Evolutionary conservation across 345 rosid genomes (phyloP), one percentile per base, ranked within the genome.

Genomic region (Brassica rapa): DNA sequence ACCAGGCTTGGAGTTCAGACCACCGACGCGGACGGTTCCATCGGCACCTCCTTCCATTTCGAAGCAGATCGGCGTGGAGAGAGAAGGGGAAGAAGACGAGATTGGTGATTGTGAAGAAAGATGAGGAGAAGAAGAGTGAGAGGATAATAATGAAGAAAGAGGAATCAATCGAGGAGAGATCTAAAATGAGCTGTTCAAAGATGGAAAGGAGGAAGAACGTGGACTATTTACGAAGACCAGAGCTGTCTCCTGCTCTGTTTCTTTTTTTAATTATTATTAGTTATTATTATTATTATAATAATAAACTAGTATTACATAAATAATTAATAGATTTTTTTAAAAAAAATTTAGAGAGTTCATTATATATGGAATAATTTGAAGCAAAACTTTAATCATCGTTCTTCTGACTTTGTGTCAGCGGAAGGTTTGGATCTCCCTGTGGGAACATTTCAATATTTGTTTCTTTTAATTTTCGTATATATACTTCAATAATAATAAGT

Each of bases 31-130:
- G 62, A 88, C 89, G 72, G 98, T 89, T 53, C 90, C 97, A 75
- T 94, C 98, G 56, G 84, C 93, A 65, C 91, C 98, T 72, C 91
- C 98, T 70, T 95, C 99, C 99, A 91, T 89, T 53, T 68, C 5
- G 25, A 19, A 62, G 23, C 27, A 39, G 72, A 72, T 51, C 57
- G 37, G 64, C 14, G 53, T 53, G 59, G 59, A 53, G 59, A 60
- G 65, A 5, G 37, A 5, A 33, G 37, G 6, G 37, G 37, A 61
- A 41, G 12, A 37, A 4, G 8, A 57, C 10, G 14, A 8, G 3
- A 9, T 60, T 24, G 32, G 15, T 3, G 25, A 12, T 15, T 53
- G 60, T 53, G 60, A 11, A 53, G 60, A 53, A 8, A 51, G 53
- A 41, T 5, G 3, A 23, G 33, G 3, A 33, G 51, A 39, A 49